Evolutionary conservation across 805 yeast species (phyloP), one percentile per base, ranked within the genome.

Genomic region (Priceomyces castillae): DNA sequence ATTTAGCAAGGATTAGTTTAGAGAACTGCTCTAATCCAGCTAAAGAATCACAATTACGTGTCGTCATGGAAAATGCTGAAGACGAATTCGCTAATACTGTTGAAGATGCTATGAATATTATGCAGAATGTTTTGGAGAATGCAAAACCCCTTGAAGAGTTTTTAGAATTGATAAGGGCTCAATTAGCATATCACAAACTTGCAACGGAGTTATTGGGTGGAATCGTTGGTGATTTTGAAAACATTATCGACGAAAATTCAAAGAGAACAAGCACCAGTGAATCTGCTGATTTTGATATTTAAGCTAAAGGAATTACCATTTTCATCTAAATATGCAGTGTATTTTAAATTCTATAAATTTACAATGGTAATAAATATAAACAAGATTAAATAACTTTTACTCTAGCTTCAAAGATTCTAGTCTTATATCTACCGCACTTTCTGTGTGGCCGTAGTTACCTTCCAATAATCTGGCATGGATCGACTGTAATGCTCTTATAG

Each of bases 71-170:
- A 65, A 78, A 82, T 48, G 81, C 88, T 40, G 96, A 88, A 68
- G 96, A 88, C 57, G 90, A 85, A 57, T 88, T 88, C 62, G 95
- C 94, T 37, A 87, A 86, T 53, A 84, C 90, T 18, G 89, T 89
- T 28, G 96, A 88, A 67, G 94, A 85, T 57, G 94, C 95, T 31
- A 88, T 87, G 42, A 71, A 81, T 31, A 80, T 84, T 46, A 84
- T 88, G 90, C 87, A 83, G 69, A 82, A 83, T 59, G 90, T 85
- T 22, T 77, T 88, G 51, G 82, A 82, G 44, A 74, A 81, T 43
- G 81, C 90, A 16, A 77, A 80, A 53, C 84, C 90, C 14, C 72
- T 86, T 52, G 76, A 79, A 40, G 83, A 82, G 60, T 68, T 87
- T 46, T 71, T 75, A 47, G 89, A 83, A 60, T 75, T 88, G 52